Evolutionary conservation across 129 eudicot species (phyloP), one percentile per base, ranked within the genome.

Genomic region (Artemisia tridentata): DNA sequence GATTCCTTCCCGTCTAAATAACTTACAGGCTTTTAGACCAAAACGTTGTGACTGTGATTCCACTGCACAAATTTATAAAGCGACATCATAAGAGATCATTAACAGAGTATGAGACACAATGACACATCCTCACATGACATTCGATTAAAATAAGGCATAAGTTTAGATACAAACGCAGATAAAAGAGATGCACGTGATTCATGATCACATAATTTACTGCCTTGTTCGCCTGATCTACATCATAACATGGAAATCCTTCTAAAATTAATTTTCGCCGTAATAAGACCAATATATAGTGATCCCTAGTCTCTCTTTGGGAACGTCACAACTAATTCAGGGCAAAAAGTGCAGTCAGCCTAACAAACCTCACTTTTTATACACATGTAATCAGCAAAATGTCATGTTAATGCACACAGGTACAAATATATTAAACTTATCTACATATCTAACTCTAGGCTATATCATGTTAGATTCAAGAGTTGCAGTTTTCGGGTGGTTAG

Each of bases 11-110:
- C 74, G 80, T 79, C 79, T 82, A 45, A 83, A 68, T 69, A 85
- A 81, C 81, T 78, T 86, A 13, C 78, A 79, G 18, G 84, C 74
- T 69, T 72, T 83, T n/a, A 85, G 75, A 49, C 88, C 89, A 70
- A 85, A 89, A 18, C 67, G 12, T 18, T 85, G 95, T 2, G 78
- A 47, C 73, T 81, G 90, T 21, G 85, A 84, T 77, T 75, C 80
- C 52, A 65, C 98, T 92, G 86, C 14, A 72, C 21, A 63, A 73
- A 73, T 54, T 69, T 16, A 69, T 46, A 76, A 64, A 60, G 55
- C 5, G 50, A 63, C 25, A 74, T 23, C 69, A 41, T 29, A 64
- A 43, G 41, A 59, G 27, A 62, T 59, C 47, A 17, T 27, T 23
- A 46, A 20, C 17, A 5, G 49, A 54, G 65, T 8, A 76, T 43